Percentiles rank a stretch among this genome's conserved stretches.
Evolutionary conservation across 2,329 filamentous ascomycete species (phyloP).

Genomic region (Gliomastix tumulicola): DNA sequence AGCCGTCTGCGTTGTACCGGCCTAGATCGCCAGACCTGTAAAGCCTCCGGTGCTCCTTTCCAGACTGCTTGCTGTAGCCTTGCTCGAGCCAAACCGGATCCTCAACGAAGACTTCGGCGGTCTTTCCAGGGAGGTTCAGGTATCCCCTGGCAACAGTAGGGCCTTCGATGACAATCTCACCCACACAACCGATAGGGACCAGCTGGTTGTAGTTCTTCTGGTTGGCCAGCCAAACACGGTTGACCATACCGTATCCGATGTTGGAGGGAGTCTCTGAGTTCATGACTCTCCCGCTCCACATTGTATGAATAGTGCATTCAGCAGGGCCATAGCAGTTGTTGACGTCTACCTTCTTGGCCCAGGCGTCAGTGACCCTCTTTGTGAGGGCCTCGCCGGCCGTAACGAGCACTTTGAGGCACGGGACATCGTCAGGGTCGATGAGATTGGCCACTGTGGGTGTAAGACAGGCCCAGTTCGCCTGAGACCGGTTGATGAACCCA

Average conservation of each 20-base stretch:
- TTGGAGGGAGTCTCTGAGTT: background rate
- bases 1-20: constrained; percentile 29
- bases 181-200: constrained; percentile 8
- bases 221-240: constrained; percentile 9
- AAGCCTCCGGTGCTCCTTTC: constrained; percentile 9
- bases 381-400: constrained; percentile 8
- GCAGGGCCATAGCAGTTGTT: constrained; percentile 11
- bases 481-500: background rate
- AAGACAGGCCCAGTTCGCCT: background rate
- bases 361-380: constrained; percentile 7
- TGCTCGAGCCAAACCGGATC: constrained; percentile 3
- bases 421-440: constrained; percentile 2
- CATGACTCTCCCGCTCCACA: background rate
- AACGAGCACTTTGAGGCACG: constrained; percentile 4
- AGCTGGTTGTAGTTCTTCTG: constrained; percentile 7
- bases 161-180: constrained; percentile 12
- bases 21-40: constrained; percentile 43
- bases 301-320: constrained; percentile 2
- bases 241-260: constrained; percentile 36
- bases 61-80: no score
- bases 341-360: constrained; percentile 6
- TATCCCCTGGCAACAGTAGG: constrained; percentile 39
- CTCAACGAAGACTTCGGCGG: constrained; percentile 18
- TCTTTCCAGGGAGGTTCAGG: constrained; percentile 23
- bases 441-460: constrained; percentile 4